Conservation (phyloP, 441 rosid species). For the Eruca vesicaria region DNA sequence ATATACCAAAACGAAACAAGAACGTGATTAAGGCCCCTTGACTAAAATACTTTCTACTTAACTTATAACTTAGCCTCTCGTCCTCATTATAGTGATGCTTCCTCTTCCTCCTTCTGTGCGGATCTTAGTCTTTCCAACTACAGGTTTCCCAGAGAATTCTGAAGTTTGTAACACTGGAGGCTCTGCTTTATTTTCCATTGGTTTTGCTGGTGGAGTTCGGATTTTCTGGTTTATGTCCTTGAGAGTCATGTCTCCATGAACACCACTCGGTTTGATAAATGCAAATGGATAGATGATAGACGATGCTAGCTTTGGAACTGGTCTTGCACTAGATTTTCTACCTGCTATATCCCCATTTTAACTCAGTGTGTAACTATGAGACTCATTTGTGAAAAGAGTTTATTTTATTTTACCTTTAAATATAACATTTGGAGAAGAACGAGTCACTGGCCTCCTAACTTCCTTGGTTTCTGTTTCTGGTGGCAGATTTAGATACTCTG, state of each 20-base stretch:
- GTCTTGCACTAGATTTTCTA: constrained; percentile 57
- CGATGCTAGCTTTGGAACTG: constrained; percentile 67
- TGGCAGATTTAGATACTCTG: constrained; percentile 61
- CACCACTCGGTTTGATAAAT: constrained; percentile 85
- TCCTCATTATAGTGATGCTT: constrained; percentile 94
- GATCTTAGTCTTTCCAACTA: constrained; percentile 90
- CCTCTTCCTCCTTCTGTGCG: constrained; percentile 98
- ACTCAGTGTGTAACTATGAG: neutral
- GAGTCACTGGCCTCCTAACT: constrained; percentile 47
- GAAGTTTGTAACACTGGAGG: constrained; percentile 68
- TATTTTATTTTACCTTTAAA: constrained; percentile 67
- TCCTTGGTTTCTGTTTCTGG: constrained; percentile 41
- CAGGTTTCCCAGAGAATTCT: constrained; percentile 95
- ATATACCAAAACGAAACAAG: constrained; percentile 11
- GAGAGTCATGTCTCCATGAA: constrained; percentile 88
- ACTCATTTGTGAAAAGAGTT: neutral
- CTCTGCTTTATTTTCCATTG: constrained; percentile 52
- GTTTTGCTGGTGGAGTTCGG: constrained; percentile 59
- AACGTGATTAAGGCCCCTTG: constrained; percentile 18
- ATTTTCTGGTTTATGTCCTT: constrained; percentile 90
- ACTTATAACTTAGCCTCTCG: constrained; percentile 59
- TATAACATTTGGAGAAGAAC: constrained; percentile 58
- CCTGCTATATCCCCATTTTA: constrained; percentile 38
- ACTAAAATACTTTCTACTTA: constrained; percentile 9
- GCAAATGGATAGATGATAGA: constrained; percentile 87